Evolutionary conservation across 768 basidiomycete genomes (phyloP), one percentile per base, ranked within the genome.

Genomic region (Fomitopsis serialis): DNA sequence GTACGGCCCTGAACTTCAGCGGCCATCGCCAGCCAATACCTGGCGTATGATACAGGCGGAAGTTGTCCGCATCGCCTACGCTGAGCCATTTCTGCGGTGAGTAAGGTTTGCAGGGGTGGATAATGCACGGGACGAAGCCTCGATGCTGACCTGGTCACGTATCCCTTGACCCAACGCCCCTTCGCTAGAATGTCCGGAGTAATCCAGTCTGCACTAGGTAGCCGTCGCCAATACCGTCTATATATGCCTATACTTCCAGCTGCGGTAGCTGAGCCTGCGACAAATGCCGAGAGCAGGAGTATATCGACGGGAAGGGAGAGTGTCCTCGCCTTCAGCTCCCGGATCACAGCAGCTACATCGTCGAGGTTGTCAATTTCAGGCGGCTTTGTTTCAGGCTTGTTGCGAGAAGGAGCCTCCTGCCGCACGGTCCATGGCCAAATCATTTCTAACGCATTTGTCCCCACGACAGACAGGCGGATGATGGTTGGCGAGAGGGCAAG

Each of bases 21-120:
- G 87, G 90, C 77, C 82, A 88, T 45, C 75, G 72, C 74, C 85
- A 92, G 32, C 89, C 87, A 24, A 89, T 64, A 0, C 79, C 76
- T 0, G 95, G 94, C 0, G 85, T 93, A 63, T 98, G 95, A 60
- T 84, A 97, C 27, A 98, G 47, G 24, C 89, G 74, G 67, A 96
- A 94, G 63, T 92, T 92, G 68, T 98, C 95, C 12, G 79, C 84
- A 62, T 94, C 92, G 2, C 89, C 89, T 48, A 92, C 91, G 56
- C 89, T 91, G 55, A 44, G 35, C 19, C 40, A 37, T 32, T n/a
- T n/a, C n/a, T n/a, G n/a, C n/a, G n/a, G n/a, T n/a, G n/a, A n/a
- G n/a, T n/a, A n/a, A n/a, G n/a, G n/a, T n/a, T n/a, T n/a, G n/a
- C n/a, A n/a, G n/a, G n/a, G n/a, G n/a, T n/a, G n/a, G n/a, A n/a